phyloP scores from a whole-genome alignment of 139 green algal species.

The Chlorokybus atmophyticus region DNA sequence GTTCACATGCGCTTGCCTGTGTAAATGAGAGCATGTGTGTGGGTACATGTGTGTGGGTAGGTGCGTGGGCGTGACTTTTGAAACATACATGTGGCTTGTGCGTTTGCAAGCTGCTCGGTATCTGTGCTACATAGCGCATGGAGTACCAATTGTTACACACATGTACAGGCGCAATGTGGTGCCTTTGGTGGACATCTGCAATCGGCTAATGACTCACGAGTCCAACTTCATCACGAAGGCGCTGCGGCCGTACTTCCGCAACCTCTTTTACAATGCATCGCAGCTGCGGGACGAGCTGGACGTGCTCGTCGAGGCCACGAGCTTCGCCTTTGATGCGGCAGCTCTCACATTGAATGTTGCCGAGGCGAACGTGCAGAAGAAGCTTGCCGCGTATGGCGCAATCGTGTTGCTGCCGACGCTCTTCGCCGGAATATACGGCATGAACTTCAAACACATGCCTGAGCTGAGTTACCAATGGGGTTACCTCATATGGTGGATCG shows the following conservation, averaged over 20 bases:
- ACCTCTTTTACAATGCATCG: neutral
- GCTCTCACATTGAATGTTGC: neutral
- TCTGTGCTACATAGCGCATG: too few species aligned
- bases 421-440: neutral
- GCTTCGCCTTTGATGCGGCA: neutral
- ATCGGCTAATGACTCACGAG: neutral
- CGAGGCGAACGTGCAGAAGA: neutral
- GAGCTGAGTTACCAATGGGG: too few species aligned
- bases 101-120: too few species aligned
- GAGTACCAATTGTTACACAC: too few species aligned
- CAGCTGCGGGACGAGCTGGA: neutral
- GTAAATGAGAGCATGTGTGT: too few species aligned
- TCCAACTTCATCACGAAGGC: neutral
- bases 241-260: neutral
- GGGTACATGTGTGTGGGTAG: too few species aligned
- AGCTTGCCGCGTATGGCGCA: neutral
- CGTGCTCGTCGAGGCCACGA: neutral
- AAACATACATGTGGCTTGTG: too few species aligned
- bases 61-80: too few species aligned
- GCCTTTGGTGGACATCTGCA: neutral
- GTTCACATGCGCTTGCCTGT: too few species aligned
- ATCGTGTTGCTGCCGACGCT: neutral
- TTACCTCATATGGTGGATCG: too few species aligned
- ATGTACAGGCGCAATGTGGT: neutral
- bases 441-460: neutral